Percentiles rank a stretch among this genome's conserved stretches.
These are phyloP conservation scores for Globisporangium splendens DNA, from an alignment of 352 stramenopile genomes.

Conservation along the genomic window DNA sequence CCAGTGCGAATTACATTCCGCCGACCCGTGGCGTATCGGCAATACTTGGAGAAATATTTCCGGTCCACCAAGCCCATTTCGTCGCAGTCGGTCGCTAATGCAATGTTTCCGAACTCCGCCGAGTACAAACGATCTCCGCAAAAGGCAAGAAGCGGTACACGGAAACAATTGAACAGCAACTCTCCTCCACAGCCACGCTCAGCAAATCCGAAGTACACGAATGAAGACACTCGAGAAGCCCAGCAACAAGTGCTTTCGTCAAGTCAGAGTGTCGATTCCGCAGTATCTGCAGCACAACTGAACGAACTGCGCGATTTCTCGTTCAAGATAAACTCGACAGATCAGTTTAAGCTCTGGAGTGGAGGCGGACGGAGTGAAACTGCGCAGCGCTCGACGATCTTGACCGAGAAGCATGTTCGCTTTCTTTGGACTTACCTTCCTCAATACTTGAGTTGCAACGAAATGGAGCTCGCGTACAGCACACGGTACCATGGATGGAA, in stretches of 20 bases:
- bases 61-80: slow-evolving; percentile 28
- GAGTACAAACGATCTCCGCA: slow-evolving; percentile 52
- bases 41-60: slow-evolving; percentile 50
- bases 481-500: slow-evolving; percentile 70
- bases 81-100: slow-evolving; percentile 44
- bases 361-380: slow-evolving; percentile 12
- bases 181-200: background rate
- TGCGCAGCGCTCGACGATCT: slow-evolving; percentile 43
- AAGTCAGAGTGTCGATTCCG: background rate
- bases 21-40: slow-evolving; percentile 48
- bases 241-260: slow-evolving; percentile 2
- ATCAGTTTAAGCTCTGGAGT: slow-evolving; percentile 50
- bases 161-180: slow-evolving; percentile 11
- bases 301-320: slow-evolving; percentile 44
- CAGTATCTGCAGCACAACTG: background rate
- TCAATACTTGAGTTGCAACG: slow-evolving; percentile 57
- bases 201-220: background rate
- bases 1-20: slow-evolving; percentile 52
- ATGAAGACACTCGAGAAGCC: background rate
- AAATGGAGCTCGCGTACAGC: slow-evolving; percentile 66
- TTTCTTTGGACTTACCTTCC: slow-evolving; percentile 63
- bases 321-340: slow-evolving; percentile 39
- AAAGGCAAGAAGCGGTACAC: background rate
- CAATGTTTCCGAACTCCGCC: slow-evolving; percentile 63
- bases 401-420: slow-evolving; percentile 68